Percentiles rank a stretch among this genome's conserved stretches.
Conservation (phyloP, 139 green algal species). For the Ulvella scutata region DNA sequence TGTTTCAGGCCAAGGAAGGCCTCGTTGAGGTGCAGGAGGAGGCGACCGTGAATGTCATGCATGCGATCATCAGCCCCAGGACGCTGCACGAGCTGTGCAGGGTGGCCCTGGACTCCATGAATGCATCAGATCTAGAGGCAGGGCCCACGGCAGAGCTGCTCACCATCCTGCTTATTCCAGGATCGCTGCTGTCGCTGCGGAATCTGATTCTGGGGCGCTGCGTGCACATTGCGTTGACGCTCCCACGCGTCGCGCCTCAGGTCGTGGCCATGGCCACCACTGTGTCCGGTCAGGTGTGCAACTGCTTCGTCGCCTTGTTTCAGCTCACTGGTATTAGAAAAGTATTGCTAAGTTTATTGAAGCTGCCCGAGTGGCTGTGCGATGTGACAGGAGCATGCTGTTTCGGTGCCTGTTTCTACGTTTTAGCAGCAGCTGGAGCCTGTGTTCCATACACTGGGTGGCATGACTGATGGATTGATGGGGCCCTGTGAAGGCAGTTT, state of each 20-base stretch:
- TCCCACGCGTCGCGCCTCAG: neutral
- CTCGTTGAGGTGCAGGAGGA: neutral
- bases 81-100: neutral
- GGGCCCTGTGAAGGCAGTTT: too few species aligned
- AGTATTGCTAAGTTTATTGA: too few species aligned
- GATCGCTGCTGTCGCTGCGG: neutral
- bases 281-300: neutral
- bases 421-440: too few species aligned
- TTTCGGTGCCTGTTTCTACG: too few species aligned
- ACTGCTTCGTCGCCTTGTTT: too few species aligned
- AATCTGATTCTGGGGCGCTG: constrained; percentile 1
- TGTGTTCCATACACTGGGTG: too few species aligned
- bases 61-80: neutral
- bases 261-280: neutral
- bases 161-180: neutral
- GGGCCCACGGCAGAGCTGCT: neutral
- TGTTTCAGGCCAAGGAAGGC: too few species aligned
- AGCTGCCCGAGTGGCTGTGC: too few species aligned
- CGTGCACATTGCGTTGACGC: neutral
- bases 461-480: too few species aligned
- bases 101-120: neutral
- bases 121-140: neutral
- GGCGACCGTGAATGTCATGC: neutral
- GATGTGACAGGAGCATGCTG: too few species aligned
- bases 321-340: too few species aligned